These are phyloP conservation scores for Citrus glauca DNA, from an alignment of 345 rosid species.

Conservation along the genomic window DNA sequence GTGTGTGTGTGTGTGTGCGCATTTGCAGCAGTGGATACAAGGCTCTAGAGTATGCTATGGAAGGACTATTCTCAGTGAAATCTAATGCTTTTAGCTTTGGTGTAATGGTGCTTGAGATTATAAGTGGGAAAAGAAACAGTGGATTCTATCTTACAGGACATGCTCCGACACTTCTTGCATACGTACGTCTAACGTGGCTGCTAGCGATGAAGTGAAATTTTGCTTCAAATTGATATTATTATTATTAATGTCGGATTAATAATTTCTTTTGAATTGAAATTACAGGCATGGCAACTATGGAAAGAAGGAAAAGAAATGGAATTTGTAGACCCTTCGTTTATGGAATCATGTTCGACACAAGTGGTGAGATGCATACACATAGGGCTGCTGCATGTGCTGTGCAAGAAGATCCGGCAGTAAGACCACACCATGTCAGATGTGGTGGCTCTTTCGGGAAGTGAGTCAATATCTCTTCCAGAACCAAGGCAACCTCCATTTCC, in stretches of 20 bases:
- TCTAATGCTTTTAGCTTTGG: slow-evolving; percentile 48
- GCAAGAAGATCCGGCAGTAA: slow-evolving; percentile 38
- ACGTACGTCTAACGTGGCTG: not conserved
- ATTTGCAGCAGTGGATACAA: too few relatives aligned
- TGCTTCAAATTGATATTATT: not conserved
- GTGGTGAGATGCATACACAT: slow-evolving; percentile 40
- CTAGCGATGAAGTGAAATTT: not conserved
- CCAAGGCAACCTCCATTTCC: slow-evolving; percentile 27
- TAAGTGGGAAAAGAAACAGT: slow-evolving; percentile 30
- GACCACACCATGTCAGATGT: slow-evolving; percentile 48
- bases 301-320: slow-evolving; percentile 35
- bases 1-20: too few relatives aligned
- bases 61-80: slow-evolving; percentile 34
- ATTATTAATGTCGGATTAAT: too few relatives aligned
- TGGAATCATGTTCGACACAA: slow-evolving; percentile 24
- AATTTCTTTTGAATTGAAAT: too few relatives aligned
- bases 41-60: not conserved
- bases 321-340: slow-evolving; percentile 28
- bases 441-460: slow-evolving; percentile 32
- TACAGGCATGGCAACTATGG: slow-evolving; percentile 13
- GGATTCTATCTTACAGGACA: slow-evolving; percentile 17
- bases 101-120: slow-evolving; percentile 37
- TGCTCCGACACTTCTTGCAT: slow-evolving; percentile 24
- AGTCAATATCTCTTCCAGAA: slow-evolving; percentile 9
- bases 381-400: slow-evolving; percentile 43